Conservation (phyloP, 2,329 filamentous ascomycete genomes). For the Nemania sp. region DNA sequence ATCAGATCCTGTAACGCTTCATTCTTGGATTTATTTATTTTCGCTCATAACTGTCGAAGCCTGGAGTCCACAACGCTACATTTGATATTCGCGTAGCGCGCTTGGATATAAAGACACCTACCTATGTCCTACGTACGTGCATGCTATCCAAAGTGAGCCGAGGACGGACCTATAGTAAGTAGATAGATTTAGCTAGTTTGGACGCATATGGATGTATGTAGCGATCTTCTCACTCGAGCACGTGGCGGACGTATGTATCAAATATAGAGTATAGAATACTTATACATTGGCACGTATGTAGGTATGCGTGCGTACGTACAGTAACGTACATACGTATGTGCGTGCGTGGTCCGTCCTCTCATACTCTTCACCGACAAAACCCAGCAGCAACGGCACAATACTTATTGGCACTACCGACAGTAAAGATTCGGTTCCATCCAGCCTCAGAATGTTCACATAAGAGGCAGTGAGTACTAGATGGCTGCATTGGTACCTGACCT, state of each 20-base stretch:
- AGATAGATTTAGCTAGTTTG: not conserved
- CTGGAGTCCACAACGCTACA: not conserved
- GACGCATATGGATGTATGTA: not conserved
- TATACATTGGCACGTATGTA: not conserved
- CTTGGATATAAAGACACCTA: not conserved
- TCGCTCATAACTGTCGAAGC: not conserved
- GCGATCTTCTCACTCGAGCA: slow-evolving; percentile 11
- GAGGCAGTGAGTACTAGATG: no score
- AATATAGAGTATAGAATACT: no score
- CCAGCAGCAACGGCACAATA: not conserved
- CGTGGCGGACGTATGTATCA: slow-evolving; percentile 16
- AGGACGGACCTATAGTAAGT: no score
- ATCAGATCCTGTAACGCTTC: not conserved
- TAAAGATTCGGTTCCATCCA: not conserved
- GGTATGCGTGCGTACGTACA: not conserved
- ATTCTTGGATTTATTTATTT: not conserved
- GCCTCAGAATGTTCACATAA: not conserved
- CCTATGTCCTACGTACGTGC: no score
- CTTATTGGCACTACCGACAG: not conserved
- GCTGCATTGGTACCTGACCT: slow-evolving; percentile 33
- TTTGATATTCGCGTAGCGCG: not conserved
- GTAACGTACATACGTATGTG: not conserved
- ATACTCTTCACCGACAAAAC: not conserved
- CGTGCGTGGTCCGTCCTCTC: not conserved
- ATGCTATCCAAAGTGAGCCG: no score